Base-by-base conservation (phyloP, 352 stramenopile species). In the Sclerospora graminicola region DNA sequence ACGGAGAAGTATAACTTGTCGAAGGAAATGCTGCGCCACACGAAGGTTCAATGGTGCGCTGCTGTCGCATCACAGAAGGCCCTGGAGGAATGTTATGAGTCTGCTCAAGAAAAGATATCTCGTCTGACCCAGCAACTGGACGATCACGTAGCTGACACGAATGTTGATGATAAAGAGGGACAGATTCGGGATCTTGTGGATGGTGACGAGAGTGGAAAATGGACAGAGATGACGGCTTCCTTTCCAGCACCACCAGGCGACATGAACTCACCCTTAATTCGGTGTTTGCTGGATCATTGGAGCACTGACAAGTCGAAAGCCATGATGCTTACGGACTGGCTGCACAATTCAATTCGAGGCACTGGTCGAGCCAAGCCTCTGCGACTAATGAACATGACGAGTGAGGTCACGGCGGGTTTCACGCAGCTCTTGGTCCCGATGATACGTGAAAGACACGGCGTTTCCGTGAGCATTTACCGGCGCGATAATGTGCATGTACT, bases 401-500 rank as follows among this genome's bases (percentile, higher is more conserved):
- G 66, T 27, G 70, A 83, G 33, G 58, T 85, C 0, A 58, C 63
- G 14, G 73, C 73, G 1, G 73, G 70, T 13, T 85, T 85, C 38
- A 60, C 65, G 8, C 73, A 85, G 48, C 47, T 85, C 11, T 47
- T 85, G n/a, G 68, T 85, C 9, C 73, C 73, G 8, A 70, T 83
- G 7, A 67, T 85, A 65, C 66, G 69, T 18, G 67, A 85, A 41
- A 62, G 67, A 14, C 66, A 85, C 40, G 68, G 70, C 16, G 63
- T 83, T 54, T 73, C 64, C 18, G 67, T 85, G 26, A 68, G 60
- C 28, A 70, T 85, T 29, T 79, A 78, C 39, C 65, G 68, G 16
- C 69, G 66, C 4, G 71, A 80, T 26, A 73, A 60, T 21, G 51
- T 75, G 14, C 69, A 83, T 18, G 57, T 85, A 14, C 37, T 82